Base-by-base conservation (phyloP, 768 basidiomycete genomes). In the Rhizopogon salebrosus region DNA sequence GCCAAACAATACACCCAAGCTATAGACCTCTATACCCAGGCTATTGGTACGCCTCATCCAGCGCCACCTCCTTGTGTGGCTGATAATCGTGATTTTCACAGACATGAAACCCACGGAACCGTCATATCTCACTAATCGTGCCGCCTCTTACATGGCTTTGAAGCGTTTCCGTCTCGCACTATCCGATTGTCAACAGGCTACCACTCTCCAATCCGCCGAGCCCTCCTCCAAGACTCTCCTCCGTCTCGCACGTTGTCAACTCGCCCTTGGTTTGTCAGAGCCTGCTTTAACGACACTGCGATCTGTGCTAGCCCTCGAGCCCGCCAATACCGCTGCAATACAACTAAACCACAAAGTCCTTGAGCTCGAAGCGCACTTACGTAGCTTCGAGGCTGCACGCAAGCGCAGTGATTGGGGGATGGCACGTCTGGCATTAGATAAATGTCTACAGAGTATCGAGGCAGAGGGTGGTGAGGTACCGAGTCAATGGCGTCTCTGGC, bases 121-220 rank as follows among this genome's bases (percentile, higher is more conserved):
- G 0, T 77, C 87, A 3, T 94, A 87, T 63, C 74, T 86, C 56
- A 89, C 90, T 0, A 95, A 95, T 66, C 83, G 92, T 26, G 92
- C 92, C 0, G 92, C 92, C 0, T 85, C 91, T 2, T 81, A 85
- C 64, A 94, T 95, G 81, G 81, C 83, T 0, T 64, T 89, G 48
- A 92, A 92, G 64, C 80, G 80, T 31, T 94, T 87, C 75, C 76
- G 82, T 29, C 70, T 73, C 0, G 92, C 92, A 0, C 74, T 93
- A 16, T 77, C 76, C 35, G 92, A 95, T 63, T 93, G 90, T 62
- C 90, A 90, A 65, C 75, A 75, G 34, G 92, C 91, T 4, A 76
- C 80, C 0, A 68, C 80, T 0, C 72, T 92, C 5, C 89, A 92
- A 69, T 67, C 83, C 7, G 64, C 72, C 7, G 62, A 71, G 11